A percentile compares a stretch with the other conserved stretches of the same genome.
These are phyloP conservation scores for Comarum palustre DNA, from an alignment of 306 rosid species.

Conservation along the genomic window DNA sequence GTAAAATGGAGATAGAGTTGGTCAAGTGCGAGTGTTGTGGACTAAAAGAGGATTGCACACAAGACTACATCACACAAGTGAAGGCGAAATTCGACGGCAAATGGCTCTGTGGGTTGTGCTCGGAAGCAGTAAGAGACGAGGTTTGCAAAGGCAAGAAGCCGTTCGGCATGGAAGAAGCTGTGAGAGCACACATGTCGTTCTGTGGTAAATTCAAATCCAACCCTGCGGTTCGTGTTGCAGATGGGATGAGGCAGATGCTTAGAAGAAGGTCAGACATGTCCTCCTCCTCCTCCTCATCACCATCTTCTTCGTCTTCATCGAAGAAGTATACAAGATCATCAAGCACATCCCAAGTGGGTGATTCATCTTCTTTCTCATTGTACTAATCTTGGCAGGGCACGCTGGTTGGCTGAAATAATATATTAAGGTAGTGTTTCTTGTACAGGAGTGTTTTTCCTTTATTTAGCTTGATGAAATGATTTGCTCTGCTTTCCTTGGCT, in stretches of 20 bases:
- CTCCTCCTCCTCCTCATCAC: constrained; percentile 30
- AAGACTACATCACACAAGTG: constrained; percentile 64
- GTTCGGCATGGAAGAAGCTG: constrained; percentile 79
- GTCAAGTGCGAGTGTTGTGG: constrained; percentile 98
- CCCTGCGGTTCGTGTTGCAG: constrained; percentile 87
- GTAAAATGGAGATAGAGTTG: constrained; percentile 70
- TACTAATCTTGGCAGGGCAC: constrained; percentile 26
- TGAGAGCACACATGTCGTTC: constrained; percentile 95
- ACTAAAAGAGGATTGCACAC: constrained; percentile 89
- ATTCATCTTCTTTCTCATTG: constrained; percentile 57
- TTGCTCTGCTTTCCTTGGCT: constrained; percentile 23
- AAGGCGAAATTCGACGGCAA: constrained; percentile 75
- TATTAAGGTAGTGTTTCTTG: constrained; percentile 16
- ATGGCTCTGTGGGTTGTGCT: constrained; percentile 98
- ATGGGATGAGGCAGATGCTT: constrained; percentile 96
- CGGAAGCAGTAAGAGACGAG: constrained; percentile 97
- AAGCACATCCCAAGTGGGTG: constrained; percentile 74
- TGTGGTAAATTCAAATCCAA: constrained; percentile 84
- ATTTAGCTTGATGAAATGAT: constrained; percentile 5
- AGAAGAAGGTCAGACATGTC: constrained; percentile 76
- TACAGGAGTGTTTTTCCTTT: neutral
- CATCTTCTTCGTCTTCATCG: constrained; percentile 40
- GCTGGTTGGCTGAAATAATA: constrained; percentile 40
- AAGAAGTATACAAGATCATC: constrained; percentile 60
- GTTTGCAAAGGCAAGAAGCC: constrained; percentile 53